phyloP scores from a whole-genome alignment of 2,329 filamentous ascomycete genomes.

The Fusarium coicis region DNA sequence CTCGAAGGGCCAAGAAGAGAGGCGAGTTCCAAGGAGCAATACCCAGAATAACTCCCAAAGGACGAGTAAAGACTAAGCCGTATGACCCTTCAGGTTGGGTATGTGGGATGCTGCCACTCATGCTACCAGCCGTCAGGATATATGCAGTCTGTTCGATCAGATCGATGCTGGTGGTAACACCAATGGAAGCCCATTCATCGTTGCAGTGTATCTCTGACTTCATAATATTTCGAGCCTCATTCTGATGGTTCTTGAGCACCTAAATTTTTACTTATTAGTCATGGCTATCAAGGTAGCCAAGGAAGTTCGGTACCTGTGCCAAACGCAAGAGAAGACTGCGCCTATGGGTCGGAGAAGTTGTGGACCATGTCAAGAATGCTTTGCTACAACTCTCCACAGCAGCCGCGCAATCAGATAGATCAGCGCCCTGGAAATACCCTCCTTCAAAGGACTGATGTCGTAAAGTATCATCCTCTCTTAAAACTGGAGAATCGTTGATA shows the following conservation, averaged over 20 bases:
- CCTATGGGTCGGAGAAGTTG: not conserved
- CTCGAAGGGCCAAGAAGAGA: not conserved
- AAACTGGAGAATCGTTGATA: not conserved
- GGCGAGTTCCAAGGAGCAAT: not conserved
- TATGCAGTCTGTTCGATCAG: not conserved
- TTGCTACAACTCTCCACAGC: not conserved
- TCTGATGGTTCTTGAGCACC: not conserved
- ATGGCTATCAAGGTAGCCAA: accelerated
- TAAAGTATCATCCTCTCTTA: not conserved
- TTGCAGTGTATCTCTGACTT: not conserved
- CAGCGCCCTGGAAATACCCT: not conserved
- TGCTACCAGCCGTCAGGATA: not conserved
- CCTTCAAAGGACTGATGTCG: not conserved
- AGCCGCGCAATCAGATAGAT: not conserved
- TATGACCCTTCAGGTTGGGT: not conserved
- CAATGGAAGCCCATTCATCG: not conserved
- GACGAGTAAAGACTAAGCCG: not conserved
- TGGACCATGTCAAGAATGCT: not conserved
- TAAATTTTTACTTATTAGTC: not conserved
- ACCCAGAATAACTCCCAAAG: not conserved
- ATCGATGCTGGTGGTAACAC: not conserved
- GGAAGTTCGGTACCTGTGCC: not conserved
- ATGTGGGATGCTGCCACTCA: not conserved
- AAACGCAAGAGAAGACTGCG: not conserved
- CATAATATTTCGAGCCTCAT: not conserved